phyloP scores from a whole-genome alignment of 1,284 basidiomycete genomes.

The Puccinia hordei region DNA sequence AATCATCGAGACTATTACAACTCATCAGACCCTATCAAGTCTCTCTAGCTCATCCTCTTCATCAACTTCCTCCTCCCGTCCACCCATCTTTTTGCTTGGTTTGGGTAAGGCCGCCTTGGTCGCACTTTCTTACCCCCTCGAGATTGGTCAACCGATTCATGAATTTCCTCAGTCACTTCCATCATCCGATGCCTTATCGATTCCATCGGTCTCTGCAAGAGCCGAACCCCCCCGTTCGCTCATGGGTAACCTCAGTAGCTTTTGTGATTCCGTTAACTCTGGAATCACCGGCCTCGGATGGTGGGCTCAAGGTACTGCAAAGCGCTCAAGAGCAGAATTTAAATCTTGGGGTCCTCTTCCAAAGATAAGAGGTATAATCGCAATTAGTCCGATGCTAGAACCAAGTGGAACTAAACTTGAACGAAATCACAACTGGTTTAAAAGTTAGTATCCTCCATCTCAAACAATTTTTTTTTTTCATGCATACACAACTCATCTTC shows the following conservation, averaged over 20 bases:
- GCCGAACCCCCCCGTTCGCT: slow-evolving; percentile 16
- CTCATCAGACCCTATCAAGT: neutral
- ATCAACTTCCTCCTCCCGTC: slow-evolving; percentile 2
- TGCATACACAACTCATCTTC: too few species aligned
- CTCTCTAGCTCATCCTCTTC: neutral
- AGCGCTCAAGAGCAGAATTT: neutral
- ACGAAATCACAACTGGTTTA: neutral
- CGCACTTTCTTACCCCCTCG: slow-evolving; percentile 32
- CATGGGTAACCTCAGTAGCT: slow-evolving; percentile 6
- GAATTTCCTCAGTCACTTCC: neutral
- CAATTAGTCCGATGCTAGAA: slow-evolving; percentile 27
- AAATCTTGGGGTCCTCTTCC: neutral
- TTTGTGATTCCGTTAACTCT: slow-evolving; percentile 26
- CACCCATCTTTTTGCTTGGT: slow-evolving; percentile 26
- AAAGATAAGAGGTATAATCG: slow-evolving; percentile 27
- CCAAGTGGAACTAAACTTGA: neutral
- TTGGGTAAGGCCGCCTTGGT: slow-evolving; percentile 31
- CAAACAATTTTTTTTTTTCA: too few species aligned
- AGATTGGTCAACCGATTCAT: slow-evolving; percentile 14
- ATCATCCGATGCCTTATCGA: slow-evolving; percentile 11
- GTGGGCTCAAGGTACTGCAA: slow-evolving; percentile 7
- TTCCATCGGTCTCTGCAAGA: slow-evolving; percentile 19
- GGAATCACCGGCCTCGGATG: slow-evolving; percentile 1
- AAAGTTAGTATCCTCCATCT: neutral
- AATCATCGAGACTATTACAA: neutral